Evolutionary conservation across 257 asterid genomes (phyloP), one percentile per base, ranked within the genome.

Genomic region (Lavandula angustifolia): DNA sequence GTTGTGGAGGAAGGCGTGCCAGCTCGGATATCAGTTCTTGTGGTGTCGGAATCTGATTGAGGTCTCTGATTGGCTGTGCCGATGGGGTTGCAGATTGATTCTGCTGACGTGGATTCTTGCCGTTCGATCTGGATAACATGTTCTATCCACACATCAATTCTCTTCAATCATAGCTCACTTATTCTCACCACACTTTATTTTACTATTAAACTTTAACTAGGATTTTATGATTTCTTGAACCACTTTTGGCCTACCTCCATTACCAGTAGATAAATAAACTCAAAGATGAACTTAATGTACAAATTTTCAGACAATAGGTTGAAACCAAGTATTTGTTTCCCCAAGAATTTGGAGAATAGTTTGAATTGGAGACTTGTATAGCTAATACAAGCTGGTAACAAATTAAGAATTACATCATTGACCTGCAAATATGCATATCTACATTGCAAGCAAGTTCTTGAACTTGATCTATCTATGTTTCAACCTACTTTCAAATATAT

Each of bases 1-100:
- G 61, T 68, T 79, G 96, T 91, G 96, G 96, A 71, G 55, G 87
- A 40, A 61, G 85, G 77, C 68, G 48, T 75, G 86, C 85, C 96
- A 88, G 38, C 53, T 81, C 41, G 75, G 77, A 71, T 60, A 11
- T 8, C 31, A 12, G 7, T 61, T 73, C 69, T 16, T 38, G 51
- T 50, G 62, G 5, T 67, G 34, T 61, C 69, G 87, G 32, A 80
- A 91, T 83, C 89, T 79, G 67, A 78, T 75, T 62, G 79, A 29
- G 80, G 17, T 9, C 66, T 72, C 38, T 80, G 75, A 87, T 83
- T 48, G 88, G 92, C 27, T 64, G 38, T 44, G 41, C 33, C 62
- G 79, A 34, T 76, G 74, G 80, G 40, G 65, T 81, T 82, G 84
- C 77, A 51, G 78, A 76, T 77, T 49, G 69, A 64, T 62, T 69